Conservation (phyloP, 2,329 filamentous ascomycete species). For the Fusarium torulosum region DNA sequence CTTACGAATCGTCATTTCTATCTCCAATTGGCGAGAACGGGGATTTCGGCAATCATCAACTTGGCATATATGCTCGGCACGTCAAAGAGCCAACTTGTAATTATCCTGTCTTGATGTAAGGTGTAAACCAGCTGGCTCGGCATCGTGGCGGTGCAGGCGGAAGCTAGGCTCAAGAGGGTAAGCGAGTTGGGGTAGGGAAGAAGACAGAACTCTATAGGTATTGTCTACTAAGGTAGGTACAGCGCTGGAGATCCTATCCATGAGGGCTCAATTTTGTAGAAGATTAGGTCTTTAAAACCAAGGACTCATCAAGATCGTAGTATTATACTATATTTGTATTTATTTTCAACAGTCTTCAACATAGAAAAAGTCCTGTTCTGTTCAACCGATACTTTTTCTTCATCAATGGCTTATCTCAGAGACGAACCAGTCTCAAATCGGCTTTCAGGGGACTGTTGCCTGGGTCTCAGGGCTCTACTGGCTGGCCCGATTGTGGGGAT, state of each 20-base stretch:
- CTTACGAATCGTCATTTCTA: constrained; percentile 24
- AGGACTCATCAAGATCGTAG: background rate
- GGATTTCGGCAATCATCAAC: constrained; percentile 37
- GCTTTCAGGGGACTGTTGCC: constrained; percentile 1
- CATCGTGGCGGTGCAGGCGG: constrained; percentile 41
- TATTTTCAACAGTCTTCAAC: background rate
- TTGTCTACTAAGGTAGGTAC: too few species aligned
- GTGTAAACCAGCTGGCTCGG: constrained; percentile 39
- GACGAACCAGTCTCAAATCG: constrained; percentile 16
- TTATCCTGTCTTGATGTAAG: constrained; percentile 26
- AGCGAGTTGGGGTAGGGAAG: constrained; percentile 3
- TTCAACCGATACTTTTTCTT: background rate
- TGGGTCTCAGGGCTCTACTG: constrained; percentile 5
- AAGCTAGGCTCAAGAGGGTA: constrained; percentile 23
- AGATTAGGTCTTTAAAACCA: background rate
- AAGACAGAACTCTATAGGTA: too few species aligned
- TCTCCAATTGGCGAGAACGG: constrained; percentile 39
- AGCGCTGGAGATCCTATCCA: too few species aligned
- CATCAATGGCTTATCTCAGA: background rate
- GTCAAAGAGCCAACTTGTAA: constrained; percentile 16
- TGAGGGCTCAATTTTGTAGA: background rate
- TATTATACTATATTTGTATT: background rate
- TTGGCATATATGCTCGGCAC: constrained; percentile 36
- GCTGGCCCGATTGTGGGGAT: constrained; percentile 38
- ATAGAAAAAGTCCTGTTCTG: background rate